A percentile compares a stretch with the other conserved stretches of the same genome.
Conservation (phyloP, 371 early-diverging fungal species). For the Lichtheimia ramosa region DNA sequence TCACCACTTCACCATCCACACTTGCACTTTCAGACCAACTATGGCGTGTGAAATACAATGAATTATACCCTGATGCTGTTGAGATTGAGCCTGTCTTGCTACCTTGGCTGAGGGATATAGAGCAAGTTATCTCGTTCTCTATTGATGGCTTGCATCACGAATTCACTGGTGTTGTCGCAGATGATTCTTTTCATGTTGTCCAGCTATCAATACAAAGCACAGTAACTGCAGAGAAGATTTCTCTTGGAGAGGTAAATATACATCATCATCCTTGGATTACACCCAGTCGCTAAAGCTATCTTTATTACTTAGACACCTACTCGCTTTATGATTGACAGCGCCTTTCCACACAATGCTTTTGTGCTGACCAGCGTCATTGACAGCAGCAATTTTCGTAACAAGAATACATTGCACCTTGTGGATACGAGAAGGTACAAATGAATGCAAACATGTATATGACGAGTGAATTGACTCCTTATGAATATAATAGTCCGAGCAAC, state of each 20-base stretch:
- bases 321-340: background rate
- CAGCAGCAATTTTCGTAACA: background rate
- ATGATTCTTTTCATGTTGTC: slow-evolving; percentile 21
- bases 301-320: background rate
- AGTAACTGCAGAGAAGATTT: slow-evolving; percentile 16
- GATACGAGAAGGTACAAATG: slow-evolving; percentile 2
- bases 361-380: slow-evolving; percentile 2
- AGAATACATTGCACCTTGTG: slow-evolving; percentile 1
- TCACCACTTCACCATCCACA: background rate
- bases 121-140: slow-evolving; percentile 1
- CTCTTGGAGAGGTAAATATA: slow-evolving; percentile 21
- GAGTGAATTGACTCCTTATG: background rate
- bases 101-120: slow-evolving; percentile 10
- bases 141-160: background rate
- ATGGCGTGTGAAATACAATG: slow-evolving; percentile 22
- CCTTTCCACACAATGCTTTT: background rate
- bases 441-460: too few species aligned
- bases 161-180: slow-evolving; percentile 19
- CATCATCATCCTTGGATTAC: background rate
- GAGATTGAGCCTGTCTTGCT: slow-evolving; percentile 24
- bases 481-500: background rate
- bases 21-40: slow-evolving; percentile 27
- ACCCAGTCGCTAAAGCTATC: background rate
- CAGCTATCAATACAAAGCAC: slow-evolving; percentile 1
- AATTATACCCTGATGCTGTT: slow-evolving; percentile 1